Evolutionary conservation across 768 basidiomycete genomes (phyloP), one percentile per base, ranked within the genome.

Genomic region (Rhodocollybia butyracea): DNA sequence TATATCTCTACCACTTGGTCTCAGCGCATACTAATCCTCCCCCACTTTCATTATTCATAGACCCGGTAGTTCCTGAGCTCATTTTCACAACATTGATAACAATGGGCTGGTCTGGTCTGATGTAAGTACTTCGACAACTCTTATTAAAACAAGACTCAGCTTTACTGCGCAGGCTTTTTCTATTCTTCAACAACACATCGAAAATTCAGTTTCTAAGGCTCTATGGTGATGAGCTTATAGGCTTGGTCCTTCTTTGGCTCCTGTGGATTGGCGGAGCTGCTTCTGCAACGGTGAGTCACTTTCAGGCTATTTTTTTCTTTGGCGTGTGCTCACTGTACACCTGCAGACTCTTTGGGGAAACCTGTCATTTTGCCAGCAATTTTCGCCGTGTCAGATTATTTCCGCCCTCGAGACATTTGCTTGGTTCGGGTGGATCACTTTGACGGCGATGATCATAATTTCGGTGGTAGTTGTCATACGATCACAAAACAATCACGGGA

Each of bases 181-280:
- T 70, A 58, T 82, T 77, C 50, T 89, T 91, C 64, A 74, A 81
- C 61, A 76, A 76, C 78, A 81, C 42, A 74, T 78, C 48, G 87
- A 89, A 61, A 75, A 78, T 57, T 76, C 81, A 36, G 73, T 76
- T 55, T 66, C 86, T 30, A 80, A 79, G 42, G 80, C 76, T 8
- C 88, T 88, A 69, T 69, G 73, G 5, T 78, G 71, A 19, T 34
- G 89, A 89, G 64, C 72, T 85, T 12, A 66, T 83, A 6, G 84
- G 81, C 0, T 78, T 91, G 10, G 73, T 73, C 24, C 48, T 85
- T n/a, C 73, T 91, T 38, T 90, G 85, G 79, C 56, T 88, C 31
- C 79, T 91, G 63, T 90, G 86, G 86, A 75, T 91, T 5, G 74
- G 85, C 21, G 89, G 89, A 17, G 81, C 84, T n/a, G 81, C 76